Percentiles rank a stretch among this genome's conserved stretches.
These are phyloP conservation scores for Lophiostoma macrostomum DNA, from an alignment of 495 filamentous ascomycete genomes.

Conservation along the genomic window DNA sequence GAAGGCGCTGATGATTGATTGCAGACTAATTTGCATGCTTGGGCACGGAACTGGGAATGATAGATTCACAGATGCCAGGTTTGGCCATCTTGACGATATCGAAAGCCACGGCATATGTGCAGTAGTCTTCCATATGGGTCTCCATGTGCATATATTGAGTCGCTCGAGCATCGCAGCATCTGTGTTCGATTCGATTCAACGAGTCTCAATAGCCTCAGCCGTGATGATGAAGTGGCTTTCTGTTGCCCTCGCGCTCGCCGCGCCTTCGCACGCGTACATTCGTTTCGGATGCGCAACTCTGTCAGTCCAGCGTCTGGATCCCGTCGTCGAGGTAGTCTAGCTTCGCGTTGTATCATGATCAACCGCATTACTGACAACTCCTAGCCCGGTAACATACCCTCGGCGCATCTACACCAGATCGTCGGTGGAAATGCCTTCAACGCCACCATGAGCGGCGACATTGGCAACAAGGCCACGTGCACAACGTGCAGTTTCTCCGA, in stretches of 20 bases:
- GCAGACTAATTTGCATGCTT: too few species aligned
- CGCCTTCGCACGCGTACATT: conserved; percentile 44
- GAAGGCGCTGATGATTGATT: too few species aligned
- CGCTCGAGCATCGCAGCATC: too few species aligned
- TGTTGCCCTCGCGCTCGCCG: conserved; percentile 38
- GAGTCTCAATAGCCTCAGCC: too few species aligned
- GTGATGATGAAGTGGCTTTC: conserved; percentile 52
- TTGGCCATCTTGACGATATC: too few species aligned
- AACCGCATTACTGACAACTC: background rate
- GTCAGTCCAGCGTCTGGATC: conserved; percentile 47
- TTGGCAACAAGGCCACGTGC: conserved; percentile 45
- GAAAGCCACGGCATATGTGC: too few species aligned
- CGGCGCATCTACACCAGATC: conserved; percentile 49
- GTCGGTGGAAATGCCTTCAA: conserved; percentile 52
- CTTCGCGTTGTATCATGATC: background rate
- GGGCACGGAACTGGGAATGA: too few species aligned
- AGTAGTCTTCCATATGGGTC: too few species aligned
- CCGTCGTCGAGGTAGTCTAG: conserved; percentile 41
- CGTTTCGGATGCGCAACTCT: conserved; percentile 50
- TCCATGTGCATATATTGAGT: too few species aligned
- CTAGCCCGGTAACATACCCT: conserved; percentile 40
- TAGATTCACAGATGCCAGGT: too few species aligned
- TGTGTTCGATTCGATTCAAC: too few species aligned
- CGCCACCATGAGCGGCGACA: conserved; percentile 47
- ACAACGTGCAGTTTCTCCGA: conserved; percentile 38